Base-by-base conservation (phyloP, 1,139 yeast species). In the Candida sanyaensis region DNA sequence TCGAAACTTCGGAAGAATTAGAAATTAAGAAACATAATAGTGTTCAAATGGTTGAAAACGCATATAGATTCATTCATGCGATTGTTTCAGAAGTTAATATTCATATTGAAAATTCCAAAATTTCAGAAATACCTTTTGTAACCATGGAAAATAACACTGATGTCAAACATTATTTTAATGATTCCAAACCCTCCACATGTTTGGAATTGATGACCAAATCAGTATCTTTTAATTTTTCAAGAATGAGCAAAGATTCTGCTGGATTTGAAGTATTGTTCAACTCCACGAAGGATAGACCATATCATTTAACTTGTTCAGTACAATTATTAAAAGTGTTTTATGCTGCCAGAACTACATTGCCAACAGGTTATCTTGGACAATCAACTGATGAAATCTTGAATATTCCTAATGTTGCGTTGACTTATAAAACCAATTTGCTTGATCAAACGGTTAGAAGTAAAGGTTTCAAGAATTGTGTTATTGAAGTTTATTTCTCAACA, bases 241-340 rank as follows among this genome's bases (percentile, higher is more conserved):
- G 71, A 47, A 51, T 79, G 27, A 55, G 61, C 24, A 55, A 63
- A 10, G 64, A 63, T 38, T 68, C 78, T 9, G 83, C 90, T 1
- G 92, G 91, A 0, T 86, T 74, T 59, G 85, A 84, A 48, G 70
- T 84, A 3, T 59, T 76, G 13, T 86, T 81, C 57, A 69, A 73
- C 33, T 71, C 77, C 9, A 60, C 53, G 6, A 44, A 64, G 2
- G 90, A 85, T 53, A 63, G 62, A 12, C 91, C 91, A 1, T 62
- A 81, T 41, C 83, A 81, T 50, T 55, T 75, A 36, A 71, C 82
- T 12, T 50, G 71, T 2, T 73, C 84, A 0, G 56, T 79, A 0
- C 83, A 75, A 54, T 49, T 77, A 11, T 60, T 76, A 6, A 62
- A 73, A 34, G 61, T 77, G 28, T 65, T 68, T 44, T 68, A 65